Evolutionary conservation across 352 stramenopile species (phyloP).

Genomic region (Peronospora belbahrii): DNA sequence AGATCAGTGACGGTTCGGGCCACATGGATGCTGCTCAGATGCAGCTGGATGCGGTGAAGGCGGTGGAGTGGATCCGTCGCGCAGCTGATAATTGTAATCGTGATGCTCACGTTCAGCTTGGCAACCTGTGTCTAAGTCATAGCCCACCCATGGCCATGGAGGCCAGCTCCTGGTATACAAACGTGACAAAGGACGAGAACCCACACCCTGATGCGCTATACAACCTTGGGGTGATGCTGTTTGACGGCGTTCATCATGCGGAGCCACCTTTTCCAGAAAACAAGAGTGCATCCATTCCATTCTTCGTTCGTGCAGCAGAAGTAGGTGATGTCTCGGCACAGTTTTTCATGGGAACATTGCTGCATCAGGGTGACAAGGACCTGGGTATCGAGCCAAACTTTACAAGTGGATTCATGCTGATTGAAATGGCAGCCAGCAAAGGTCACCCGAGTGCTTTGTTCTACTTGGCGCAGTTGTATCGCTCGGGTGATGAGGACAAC

Average conservation of each 20-base stretch:
- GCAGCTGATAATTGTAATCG: constrained; percentile 68
- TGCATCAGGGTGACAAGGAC: constrained; percentile 69
- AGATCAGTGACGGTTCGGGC: constrained; percentile 7
- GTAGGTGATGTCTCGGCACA: constrained; percentile 68
- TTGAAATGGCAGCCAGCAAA: constrained; percentile 63
- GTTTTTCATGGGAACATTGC: constrained; percentile 81
- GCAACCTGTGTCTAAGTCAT: constrained; percentile 73
- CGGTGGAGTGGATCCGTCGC: constrained; percentile 73
- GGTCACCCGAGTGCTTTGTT: constrained; percentile 67
- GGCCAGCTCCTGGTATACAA: constrained; percentile 69
- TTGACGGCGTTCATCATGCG: constrained; percentile 61
- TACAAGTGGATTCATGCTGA: constrained; percentile 59
- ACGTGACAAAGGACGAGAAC: constrained; percentile 40
- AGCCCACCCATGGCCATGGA: constrained; percentile 65
- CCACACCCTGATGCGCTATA: constrained; percentile 77
- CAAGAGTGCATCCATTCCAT: constrained; percentile 53
- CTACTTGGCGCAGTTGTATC: constrained; percentile 85
- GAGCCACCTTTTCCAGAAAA: constrained; percentile 56
- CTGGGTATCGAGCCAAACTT: constrained; percentile 57
- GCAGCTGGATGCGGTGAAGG: constrained; percentile 53
- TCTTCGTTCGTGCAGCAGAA: constrained; percentile 74
- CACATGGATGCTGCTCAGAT: constrained; percentile 13
- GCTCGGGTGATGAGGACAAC: constrained; percentile 54
- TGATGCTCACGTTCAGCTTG: constrained; percentile 72
- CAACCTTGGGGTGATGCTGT: constrained; percentile 77